Evolutionary conservation across 257 asterid genomes (phyloP), one percentile per base, ranked within the genome.

Genomic region (Scutellaria minor): DNA sequence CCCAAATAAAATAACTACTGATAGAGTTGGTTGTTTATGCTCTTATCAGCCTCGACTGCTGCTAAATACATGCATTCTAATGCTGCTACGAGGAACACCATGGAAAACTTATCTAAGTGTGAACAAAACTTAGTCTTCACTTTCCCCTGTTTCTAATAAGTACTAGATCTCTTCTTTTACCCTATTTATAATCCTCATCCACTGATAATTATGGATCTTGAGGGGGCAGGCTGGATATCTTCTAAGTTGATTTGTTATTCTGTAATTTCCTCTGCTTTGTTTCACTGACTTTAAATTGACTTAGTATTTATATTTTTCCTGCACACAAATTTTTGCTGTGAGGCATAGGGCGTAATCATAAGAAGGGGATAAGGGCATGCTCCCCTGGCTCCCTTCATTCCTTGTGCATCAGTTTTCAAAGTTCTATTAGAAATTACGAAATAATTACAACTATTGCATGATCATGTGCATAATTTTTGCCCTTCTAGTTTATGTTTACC

Each of bases 11-110:
- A 13, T 22, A 7, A 4, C 20, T 14, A 31, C n/a, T 31, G 22
- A 6, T 65, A 13, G 35, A 73, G 65, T 65, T 50, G n/a, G 24
- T 75, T 20, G 64, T 20, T 20, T 55, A 50, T 75, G 64, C 68
- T 37, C 40, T 67, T 20, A 2, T 47, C 37, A 41, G 51, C 31
- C 27, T 65, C 51, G 51, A 46, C 35, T 74, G 61, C 54, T 64
- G 59, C 58, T 27, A 13, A 61, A 45, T 6, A 47, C 42, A 40
- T 11, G 41, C 66, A 57, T 56, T n/a, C 56, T 9, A 35, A 68
- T 53, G 11, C 40, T 27, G 35, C 24, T 7, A 24, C 12, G 0
- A 10, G 5, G 10, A 57, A 24, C 47, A 24, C 42, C 45, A 12
- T 2, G 37, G 5, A 14, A 14, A 46, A 59, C 76, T 7, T 5